These are phyloP conservation scores for Fusarium sp. DNA, from an alignment of 2,329 filamentous ascomycete genomes.

Conservation along the genomic window DNA sequence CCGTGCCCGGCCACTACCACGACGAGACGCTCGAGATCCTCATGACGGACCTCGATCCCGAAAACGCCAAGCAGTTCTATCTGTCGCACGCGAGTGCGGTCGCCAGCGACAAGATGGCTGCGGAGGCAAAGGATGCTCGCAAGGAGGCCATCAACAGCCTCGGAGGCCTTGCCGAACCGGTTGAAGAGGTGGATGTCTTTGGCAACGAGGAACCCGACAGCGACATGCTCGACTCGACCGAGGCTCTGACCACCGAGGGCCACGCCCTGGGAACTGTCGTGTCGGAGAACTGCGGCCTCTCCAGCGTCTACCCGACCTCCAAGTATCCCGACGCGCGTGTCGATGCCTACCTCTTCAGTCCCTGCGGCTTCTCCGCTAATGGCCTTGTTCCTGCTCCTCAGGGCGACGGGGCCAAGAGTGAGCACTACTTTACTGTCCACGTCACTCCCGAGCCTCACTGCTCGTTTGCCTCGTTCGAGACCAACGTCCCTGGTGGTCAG, in stretches of 20 bases:
- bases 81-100: conserved; percentile 82
- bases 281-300: conserved; percentile 87
- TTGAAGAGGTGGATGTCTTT: conserved; percentile 83
- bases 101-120: conserved; percentile 81
- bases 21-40: conserved; percentile 83
- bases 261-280: conserved; percentile 93
- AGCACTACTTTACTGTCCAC: conserved; percentile 98
- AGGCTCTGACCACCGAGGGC: conserved; percentile 89
- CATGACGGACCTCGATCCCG: conserved; percentile 76
- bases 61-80: conserved; percentile 78
- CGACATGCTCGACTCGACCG: conserved; percentile 67
- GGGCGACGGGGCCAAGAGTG: conserved; percentile 62
- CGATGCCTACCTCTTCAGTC: conserved; percentile 95
- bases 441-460: conserved; percentile 97
- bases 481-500: conserved; percentile 91
- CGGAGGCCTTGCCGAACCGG: conserved; percentile 64
- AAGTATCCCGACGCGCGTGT: conserved; percentile 93
- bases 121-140: conserved; percentile 72
- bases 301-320: conserved; percentile 85
- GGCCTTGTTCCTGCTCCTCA: conserved; percentile 83
- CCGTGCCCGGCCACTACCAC: conserved; percentile 60
- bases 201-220: conserved; percentile 71
- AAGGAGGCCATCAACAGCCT: conserved; percentile 68
- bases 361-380: conserved; percentile 97
- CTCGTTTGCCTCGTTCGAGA: conserved; percentile 98